Conservation (phyloP, 2,329 filamentous ascomycete species). For the Aspergillus udagawae region DNA sequence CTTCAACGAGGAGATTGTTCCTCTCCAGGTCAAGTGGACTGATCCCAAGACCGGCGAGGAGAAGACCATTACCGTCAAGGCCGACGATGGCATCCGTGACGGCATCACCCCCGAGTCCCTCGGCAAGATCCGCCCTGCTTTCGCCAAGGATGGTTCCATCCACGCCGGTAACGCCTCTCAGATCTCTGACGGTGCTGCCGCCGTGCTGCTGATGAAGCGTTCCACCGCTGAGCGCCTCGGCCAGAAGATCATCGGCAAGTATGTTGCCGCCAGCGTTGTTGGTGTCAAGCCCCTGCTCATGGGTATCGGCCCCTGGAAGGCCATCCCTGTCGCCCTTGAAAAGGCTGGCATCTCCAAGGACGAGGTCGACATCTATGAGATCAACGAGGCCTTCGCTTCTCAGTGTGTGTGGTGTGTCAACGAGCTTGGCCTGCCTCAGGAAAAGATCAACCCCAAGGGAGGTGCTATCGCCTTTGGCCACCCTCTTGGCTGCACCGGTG, state of each 20-base stretch:
- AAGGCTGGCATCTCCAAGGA: slow-evolving; percentile 82
- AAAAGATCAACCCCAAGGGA: slow-evolving; percentile 96
- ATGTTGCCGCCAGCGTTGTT: slow-evolving; percentile 76
- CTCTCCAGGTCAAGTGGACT: slow-evolving; percentile 79
- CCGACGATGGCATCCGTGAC: slow-evolving; percentile 81
- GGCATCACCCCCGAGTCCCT: slow-evolving; percentile 85
- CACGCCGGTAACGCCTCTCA: slow-evolving; percentile 96
- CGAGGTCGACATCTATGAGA: slow-evolving; percentile 96
- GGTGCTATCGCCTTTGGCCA: slow-evolving; percentile 95
- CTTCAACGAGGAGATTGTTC: slow-evolving; percentile 87
- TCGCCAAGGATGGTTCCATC: slow-evolving; percentile 86
- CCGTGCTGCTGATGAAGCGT: slow-evolving; percentile 92
- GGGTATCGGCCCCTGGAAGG: slow-evolving; percentile 93
- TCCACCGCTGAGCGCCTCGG: slow-evolving; percentile 83
- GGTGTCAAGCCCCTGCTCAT: slow-evolving; percentile 91
- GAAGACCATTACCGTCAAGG: slow-evolving; percentile 74
- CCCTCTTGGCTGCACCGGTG: slow-evolving; percentile 89
- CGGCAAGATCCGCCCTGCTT: slow-evolving; percentile 85
- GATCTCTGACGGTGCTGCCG: slow-evolving; percentile 92
- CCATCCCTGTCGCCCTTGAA: slow-evolving; percentile 85
- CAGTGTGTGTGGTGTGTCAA: slow-evolving; percentile 94
- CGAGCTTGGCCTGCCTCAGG: slow-evolving; percentile 73
- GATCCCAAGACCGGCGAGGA: slow-evolving; percentile 87
- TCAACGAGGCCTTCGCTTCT: slow-evolving; percentile 97
- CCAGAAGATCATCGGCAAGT: slow-evolving; percentile 89